A percentile compares a stretch with the other conserved stretches of the same genome.
Evolutionary conservation across 306 rosid species (phyloP).

Genomic region (Mucuna pruriens): DNA sequence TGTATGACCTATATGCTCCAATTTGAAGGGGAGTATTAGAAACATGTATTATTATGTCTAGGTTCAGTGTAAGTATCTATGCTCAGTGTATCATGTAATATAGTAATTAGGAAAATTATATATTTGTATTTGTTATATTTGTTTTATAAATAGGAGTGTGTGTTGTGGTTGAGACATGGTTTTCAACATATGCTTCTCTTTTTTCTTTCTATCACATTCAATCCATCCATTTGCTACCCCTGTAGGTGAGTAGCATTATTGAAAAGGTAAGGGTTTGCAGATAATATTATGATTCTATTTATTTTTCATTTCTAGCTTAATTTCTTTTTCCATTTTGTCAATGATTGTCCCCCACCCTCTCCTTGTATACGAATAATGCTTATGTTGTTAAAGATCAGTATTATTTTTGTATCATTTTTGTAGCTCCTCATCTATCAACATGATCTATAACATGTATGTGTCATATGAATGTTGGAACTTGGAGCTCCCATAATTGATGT

Average conservation of each 20-base stretch:
- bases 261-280: neutral
- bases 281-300: neutral
- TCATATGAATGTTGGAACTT: slow-evolving; percentile 16
- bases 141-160: neutral
- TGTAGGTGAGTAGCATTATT: neutral
- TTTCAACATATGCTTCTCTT: neutral
- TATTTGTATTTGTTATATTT: neutral
- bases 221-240: neutral
- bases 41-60: too few relatives aligned
- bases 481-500: slow-evolving; percentile 7
- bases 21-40: too few relatives aligned
- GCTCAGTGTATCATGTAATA: neutral
- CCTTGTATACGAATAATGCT: slow-evolving; percentile 2
- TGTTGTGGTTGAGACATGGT: neutral
- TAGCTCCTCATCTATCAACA: slow-evolving; percentile 1
- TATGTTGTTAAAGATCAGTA: neutral
- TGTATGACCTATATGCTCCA: too few relatives aligned
- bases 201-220: neutral
- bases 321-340: neutral
- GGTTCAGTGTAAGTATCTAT: too few relatives aligned
- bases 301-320: neutral
- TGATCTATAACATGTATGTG: slow-evolving; percentile 16
- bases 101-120: neutral
- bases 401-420: slow-evolving; percentile 1
- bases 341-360: neutral